A percentile compares a stretch with the other conserved stretches of the same genome.
Conservation (phyloP, 2,329 filamentous ascomycete species). For the Curvularia eragrostidis region DNA sequence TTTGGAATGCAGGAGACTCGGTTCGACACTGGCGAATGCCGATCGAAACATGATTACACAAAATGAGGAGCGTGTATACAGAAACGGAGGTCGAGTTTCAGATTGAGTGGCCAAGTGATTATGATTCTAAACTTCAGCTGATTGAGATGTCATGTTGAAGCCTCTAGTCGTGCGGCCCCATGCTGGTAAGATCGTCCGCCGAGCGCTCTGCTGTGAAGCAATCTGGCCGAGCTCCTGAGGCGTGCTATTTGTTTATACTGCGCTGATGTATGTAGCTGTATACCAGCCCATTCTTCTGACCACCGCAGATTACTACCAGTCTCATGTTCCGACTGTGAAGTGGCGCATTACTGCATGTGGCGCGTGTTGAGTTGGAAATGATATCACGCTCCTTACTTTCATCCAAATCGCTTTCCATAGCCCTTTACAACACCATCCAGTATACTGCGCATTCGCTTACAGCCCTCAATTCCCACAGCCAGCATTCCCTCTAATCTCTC, state of each 20-base stretch:
- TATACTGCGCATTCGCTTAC: slow-evolving; percentile 81
- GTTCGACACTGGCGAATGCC: neutral
- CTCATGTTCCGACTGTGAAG: neutral
- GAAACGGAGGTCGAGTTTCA: neutral
- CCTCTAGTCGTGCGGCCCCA: neutral
- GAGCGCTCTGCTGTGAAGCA: neutral
- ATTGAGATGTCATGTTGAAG: neutral
- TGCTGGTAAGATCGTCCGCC: neutral
- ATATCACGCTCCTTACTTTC: slow-evolving; percentile 5
- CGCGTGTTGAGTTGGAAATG: neutral
- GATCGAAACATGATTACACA: neutral
- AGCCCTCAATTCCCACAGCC: slow-evolving; percentile 89
- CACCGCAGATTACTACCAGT: neutral
- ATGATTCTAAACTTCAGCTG: neutral
- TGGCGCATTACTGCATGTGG: neutral
- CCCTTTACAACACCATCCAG: slow-evolving; percentile 75
- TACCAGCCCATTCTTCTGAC: neutral
- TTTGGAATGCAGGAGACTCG: neutral
- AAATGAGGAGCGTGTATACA: neutral
- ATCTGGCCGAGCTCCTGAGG: neutral
- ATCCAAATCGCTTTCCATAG: slow-evolving; percentile 45
- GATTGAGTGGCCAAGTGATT: neutral
- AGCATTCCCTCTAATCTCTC: slow-evolving; percentile 88
- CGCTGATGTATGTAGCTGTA: neutral
- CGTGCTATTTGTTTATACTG: neutral